Evolutionary conservation across 257 asterid genomes (phyloP).

Genomic region (Osmanthus fragrans): DNA sequence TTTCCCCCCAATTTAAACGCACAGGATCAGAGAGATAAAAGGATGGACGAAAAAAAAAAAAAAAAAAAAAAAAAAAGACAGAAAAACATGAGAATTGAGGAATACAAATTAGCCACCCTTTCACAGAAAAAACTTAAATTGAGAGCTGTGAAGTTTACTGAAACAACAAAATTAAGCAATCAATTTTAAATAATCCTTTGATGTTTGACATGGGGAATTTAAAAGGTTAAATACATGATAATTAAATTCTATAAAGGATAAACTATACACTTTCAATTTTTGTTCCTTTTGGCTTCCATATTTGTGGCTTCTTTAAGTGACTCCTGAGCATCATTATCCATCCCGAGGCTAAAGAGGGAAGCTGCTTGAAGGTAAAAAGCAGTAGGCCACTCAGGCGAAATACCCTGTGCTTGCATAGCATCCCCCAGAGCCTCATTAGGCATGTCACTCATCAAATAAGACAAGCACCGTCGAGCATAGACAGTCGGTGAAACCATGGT

Average conservation of each 20-base stretch:
- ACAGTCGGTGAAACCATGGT: conserved; percentile 89
- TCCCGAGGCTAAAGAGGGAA: conserved; percentile 41
- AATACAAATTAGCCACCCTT: neutral
- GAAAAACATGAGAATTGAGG: neutral
- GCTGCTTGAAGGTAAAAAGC: conserved; percentile 51
- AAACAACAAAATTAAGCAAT: neutral
- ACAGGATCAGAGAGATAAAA: no score
- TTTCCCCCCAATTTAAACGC: no score
- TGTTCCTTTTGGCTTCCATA: conserved; percentile 40
- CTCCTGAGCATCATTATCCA: conserved; percentile 47
- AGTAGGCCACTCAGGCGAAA: conserved; percentile 48
- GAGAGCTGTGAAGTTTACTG: neutral
- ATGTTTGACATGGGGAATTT: neutral
- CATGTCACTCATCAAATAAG: conserved; percentile 43
- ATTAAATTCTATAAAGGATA: conserved; percentile 1
- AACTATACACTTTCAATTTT: conserved; percentile 30
- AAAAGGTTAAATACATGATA: conserved; percentile 22
- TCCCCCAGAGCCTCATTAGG: conserved; percentile 45
- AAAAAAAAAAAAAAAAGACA: no score
- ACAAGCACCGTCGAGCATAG: conserved; percentile 66
- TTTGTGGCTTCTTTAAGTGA: conserved; percentile 47
- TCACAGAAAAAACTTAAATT: neutral
- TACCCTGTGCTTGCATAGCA: conserved; percentile 49
- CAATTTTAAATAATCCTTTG: neutral
- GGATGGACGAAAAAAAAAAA: no score